Percentiles rank a stretch among this genome's conserved stretches.
These are phyloP conservation scores for Cercospora canescens DNA, from an alignment of 2,329 filamentous ascomycete genomes.

Conservation along the genomic window DNA sequence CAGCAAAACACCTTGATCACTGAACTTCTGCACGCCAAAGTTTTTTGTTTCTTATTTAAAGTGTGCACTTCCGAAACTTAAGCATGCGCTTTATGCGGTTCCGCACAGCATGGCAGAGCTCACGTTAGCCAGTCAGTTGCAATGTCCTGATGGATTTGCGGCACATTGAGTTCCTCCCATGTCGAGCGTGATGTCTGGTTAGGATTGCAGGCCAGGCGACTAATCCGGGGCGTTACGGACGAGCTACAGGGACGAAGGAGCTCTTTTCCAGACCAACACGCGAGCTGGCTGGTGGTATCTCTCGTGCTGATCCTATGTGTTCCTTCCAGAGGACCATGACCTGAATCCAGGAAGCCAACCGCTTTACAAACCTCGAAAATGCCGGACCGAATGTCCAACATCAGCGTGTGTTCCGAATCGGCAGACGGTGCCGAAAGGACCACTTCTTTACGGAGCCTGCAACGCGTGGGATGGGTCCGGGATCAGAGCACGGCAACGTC, in stretches of 20 bases:
- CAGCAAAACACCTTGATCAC: not conserved
- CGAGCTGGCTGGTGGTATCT: not conserved
- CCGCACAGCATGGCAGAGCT: not conserved
- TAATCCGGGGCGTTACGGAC: too few relatives aligned
- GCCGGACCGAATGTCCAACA: not conserved
- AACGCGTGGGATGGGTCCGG: not conserved
- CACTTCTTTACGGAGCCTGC: constrained; percentile 3
- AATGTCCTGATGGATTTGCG: not conserved
- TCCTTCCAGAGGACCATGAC: not conserved
- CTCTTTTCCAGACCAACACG: too few relatives aligned
- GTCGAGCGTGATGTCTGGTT: not conserved
- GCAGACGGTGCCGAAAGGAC: constrained; percentile 1
- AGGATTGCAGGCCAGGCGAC: not conserved
- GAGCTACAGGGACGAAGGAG: too few relatives aligned
- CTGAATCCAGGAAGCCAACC: not conserved
- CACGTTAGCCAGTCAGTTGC: not conserved
- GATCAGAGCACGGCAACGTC: not conserved
- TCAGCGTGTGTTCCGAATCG: not conserved
- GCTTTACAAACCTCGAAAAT: not conserved
- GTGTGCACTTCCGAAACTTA: not conserved
- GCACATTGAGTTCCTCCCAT: not conserved
- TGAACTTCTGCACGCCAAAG: not conserved
- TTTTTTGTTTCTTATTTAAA: not conserved
- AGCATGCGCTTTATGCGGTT: not conserved
- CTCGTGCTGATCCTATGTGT: not conserved